A percentile compares a stretch with the other conserved stretches of the same genome.
Evolutionary conservation across 2,329 filamentous ascomycete genomes (phyloP).

Genomic region (Cadophora sp.): DNA sequence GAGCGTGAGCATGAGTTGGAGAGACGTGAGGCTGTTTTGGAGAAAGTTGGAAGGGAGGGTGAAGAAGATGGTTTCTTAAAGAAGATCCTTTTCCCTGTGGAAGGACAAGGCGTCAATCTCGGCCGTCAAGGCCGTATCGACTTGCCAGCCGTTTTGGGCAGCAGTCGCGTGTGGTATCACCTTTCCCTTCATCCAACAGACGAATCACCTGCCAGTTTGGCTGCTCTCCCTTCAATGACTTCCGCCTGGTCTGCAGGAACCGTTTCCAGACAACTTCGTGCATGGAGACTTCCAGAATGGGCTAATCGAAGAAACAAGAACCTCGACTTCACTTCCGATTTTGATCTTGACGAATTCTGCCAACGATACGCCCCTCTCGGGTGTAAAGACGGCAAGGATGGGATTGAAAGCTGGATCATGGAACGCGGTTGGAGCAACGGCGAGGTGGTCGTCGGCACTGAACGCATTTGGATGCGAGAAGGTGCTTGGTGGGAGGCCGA

Average conservation of each 20-base stretch:
- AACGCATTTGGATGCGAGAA: conserved; percentile 96
- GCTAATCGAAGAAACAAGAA: conserved; percentile 90
- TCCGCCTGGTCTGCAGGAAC: conserved; percentile 92
- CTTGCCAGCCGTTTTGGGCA: conserved; percentile 74
- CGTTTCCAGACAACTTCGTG: conserved; percentile 89
- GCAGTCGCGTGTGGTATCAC: conserved; percentile 95
- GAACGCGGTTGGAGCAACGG: conserved; percentile 98
- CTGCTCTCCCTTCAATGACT: conserved; percentile 73
- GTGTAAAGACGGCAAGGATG: conserved; percentile 88
- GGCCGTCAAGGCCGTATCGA: conserved; percentile 82
- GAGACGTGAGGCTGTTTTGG: conserved; percentile 80
- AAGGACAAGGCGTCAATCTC: conserved; percentile 79
- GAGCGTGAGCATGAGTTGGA: conserved; percentile 83
- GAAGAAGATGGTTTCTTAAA: conserved; percentile 85
- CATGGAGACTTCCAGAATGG: conserved; percentile 96
- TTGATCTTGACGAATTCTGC: conserved; percentile 91
- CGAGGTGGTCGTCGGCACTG: conserved; percentile 87
- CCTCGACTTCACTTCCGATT: conserved; percentile 95
- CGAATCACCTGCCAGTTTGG: conserved; percentile 76
- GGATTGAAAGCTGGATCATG: conserved; percentile 91
- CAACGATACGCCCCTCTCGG: conserved; percentile 83
- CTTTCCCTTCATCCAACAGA: conserved; percentile 91
- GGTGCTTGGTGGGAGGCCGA: conserved; percentile 97
- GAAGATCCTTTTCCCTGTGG: conserved; percentile 79
- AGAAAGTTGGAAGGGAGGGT: conserved; percentile 83